A percentile compares a stretch with the other conserved stretches of the same genome.
Conservation (phyloP, 2,329 filamentous ascomycete genomes). For the Gyromitra esculenta region DNA sequence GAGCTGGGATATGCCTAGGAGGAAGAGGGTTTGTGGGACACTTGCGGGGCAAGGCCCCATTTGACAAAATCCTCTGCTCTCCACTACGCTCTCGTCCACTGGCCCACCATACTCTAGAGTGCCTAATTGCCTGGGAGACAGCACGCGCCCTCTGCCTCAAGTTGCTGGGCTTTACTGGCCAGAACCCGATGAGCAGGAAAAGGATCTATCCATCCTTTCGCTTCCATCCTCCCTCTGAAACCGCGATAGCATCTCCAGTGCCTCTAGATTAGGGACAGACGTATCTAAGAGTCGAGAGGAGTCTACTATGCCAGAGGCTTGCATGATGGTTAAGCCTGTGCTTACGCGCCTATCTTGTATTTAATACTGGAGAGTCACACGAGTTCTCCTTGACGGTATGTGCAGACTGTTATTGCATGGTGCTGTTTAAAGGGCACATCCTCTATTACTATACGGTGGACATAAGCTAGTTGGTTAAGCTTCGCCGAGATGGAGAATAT, state of each 20-base stretch:
- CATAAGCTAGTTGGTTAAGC: no score
- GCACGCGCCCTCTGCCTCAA: background rate
- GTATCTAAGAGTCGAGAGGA: background rate
- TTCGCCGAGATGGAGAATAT: no score
- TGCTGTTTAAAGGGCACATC: background rate
- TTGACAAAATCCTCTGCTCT: background rate
- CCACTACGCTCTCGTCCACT: background rate
- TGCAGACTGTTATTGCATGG: background rate
- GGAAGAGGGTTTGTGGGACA: slow-evolving; percentile 2
- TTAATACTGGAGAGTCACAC: slow-evolving; percentile 1
- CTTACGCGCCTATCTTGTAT: background rate
- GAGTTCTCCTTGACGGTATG: background rate
- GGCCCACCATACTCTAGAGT: background rate
- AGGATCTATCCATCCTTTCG: background rate
- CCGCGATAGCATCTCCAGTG: background rate
- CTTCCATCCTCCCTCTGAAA: slow-evolving; percentile 6
- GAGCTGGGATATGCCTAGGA: slow-evolving; percentile 29
- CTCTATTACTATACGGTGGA: no score
- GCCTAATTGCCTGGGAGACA: background rate
- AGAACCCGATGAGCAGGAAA: background rate
- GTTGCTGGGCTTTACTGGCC: background rate
- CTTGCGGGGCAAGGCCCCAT: slow-evolving; percentile 3
- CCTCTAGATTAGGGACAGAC: background rate
- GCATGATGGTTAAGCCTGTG: slow-evolving; percentile 3
- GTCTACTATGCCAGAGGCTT: slow-evolving; percentile 18